phyloP scores from a whole-genome alignment of 441 rosid genomes.

The Mallotus repandus region DNA sequence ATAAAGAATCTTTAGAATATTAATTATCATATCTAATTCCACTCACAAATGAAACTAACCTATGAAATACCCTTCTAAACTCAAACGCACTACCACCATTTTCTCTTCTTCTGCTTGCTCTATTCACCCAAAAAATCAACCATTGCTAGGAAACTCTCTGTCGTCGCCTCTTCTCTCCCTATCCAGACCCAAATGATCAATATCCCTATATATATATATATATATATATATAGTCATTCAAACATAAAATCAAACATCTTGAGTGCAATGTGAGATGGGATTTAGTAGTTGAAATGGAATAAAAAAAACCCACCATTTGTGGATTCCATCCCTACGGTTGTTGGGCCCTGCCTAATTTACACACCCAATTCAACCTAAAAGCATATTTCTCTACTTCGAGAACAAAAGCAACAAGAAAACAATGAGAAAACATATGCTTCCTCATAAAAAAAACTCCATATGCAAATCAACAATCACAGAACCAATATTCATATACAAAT shows the following conservation, averaged over 20 bases:
- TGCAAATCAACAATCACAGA: too few relatives aligned
- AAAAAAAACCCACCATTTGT: conserved; percentile 33
- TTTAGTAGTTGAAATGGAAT: too few relatives aligned
- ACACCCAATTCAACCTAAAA: not conserved
- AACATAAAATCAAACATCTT: too few relatives aligned
- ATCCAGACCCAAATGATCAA: too few relatives aligned
- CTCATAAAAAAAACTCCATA: too few relatives aligned
- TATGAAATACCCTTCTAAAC: conserved; percentile 47
- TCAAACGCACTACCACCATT: not conserved
- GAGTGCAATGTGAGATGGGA: too few relatives aligned
- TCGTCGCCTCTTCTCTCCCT: conserved; percentile 47
- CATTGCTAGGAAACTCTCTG: conserved; percentile 52
- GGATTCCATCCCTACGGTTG: conserved; percentile 69
- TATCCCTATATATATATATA: too few relatives aligned
- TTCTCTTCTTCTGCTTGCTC: conserved; percentile 37
- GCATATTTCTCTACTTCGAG: not conserved
- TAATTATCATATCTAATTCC: conserved; percentile 29
- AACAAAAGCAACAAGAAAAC: conserved; percentile 23
- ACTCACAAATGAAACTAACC: conserved; percentile 47
- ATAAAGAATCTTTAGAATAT: too few relatives aligned
- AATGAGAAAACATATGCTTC: not conserved
- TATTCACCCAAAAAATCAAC: conserved; percentile 48
- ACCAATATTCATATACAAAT: too few relatives aligned
- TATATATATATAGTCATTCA: too few relatives aligned
- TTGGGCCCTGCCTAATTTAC: conserved; percentile 52